Evolutionary conservation across 2,329 filamentous ascomycete species (phyloP), one percentile per base, ranked within the genome.

Genomic region (Pseudocercospora musae): DNA sequence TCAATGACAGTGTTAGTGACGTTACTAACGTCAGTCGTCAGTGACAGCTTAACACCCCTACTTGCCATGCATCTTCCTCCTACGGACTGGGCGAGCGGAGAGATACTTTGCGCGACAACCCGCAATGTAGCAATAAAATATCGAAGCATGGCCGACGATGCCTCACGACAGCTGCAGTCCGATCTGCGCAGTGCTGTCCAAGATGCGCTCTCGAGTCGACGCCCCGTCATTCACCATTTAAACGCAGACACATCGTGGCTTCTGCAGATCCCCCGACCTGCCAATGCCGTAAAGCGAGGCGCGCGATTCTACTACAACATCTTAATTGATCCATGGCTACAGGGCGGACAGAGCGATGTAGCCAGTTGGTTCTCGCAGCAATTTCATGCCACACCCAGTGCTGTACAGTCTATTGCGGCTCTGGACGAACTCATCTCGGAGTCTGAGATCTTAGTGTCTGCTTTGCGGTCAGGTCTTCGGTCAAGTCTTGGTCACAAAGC

Each of bases 181-280:
- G 78, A 80, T 64, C 73, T 80, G n/a, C 76, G 75, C 66, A 69
- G 76, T 59, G 70, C 76, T 33, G 68, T 80, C 42, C 75, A 76
- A 42, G 70, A 74, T 52, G 69, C 77, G 21, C 75, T 81, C 53
- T 72, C 75, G 29, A 74, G 75, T 55, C 78, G 77, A 44, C 78
- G 82, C 25, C 84, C 84, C 0, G 71, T 89, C 44, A 79, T 90
- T 8, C 83, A 85, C 57, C 87, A 89, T 73, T 78, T 89, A 31
- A 89, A 89, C 72, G 86, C 83, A 67, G 87, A 89, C 75, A 88
- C 85, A 4, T 85, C 83, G 21, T 89, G 87, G 87, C 78, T 89
- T 1, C 76, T 89, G n/a, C 85, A 87, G 63, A 78, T 89, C 8
- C 86, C 87, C 0, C 81, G 82, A 49, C 85, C 85, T 4, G 69